phyloP scores from a whole-genome alignment of 2,329 filamentous ascomycete genomes.

The Cladosporium cucumerinum region DNA sequence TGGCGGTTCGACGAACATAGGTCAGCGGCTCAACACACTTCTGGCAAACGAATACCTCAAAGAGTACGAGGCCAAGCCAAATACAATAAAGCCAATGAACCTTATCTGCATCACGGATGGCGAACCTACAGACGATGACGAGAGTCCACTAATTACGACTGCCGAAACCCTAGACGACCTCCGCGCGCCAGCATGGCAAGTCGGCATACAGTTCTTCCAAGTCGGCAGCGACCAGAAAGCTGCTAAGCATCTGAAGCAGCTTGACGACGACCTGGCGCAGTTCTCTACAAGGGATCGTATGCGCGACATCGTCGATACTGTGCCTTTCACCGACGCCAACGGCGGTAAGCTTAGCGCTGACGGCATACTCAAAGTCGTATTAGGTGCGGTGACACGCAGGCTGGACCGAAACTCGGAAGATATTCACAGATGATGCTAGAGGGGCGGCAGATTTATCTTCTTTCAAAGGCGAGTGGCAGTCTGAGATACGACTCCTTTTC shows the following conservation, averaged over 20 bases:
- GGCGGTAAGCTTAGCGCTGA: conserved; percentile 60
- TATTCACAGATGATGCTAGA: conserved; percentile 1
- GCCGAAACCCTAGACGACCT: conserved; percentile 69
- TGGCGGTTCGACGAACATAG: conserved; percentile 68
- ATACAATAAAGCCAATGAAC: conserved; percentile 72
- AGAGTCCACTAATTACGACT: conserved; percentile 62
- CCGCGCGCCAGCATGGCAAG: conserved; percentile 72
- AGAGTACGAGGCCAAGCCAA: conserved; percentile 46
- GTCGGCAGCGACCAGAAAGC: conserved; percentile 72
- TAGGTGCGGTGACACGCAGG: conserved; percentile 70
- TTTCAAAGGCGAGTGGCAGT: no score
- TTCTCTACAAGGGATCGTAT: conserved; percentile 53
- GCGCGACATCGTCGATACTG: conserved; percentile 89
- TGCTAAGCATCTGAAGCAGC: conserved; percentile 59
- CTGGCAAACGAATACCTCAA: conserved; percentile 66
- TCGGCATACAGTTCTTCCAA: conserved; percentile 95
- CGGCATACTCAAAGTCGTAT: conserved; percentile 74
- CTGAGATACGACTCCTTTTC: no score
- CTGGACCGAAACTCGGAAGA: conserved; percentile 52
- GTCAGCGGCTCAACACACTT: conserved; percentile 66
- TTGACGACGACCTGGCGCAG: conserved; percentile 70
- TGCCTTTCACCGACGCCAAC: conserved; percentile 62
- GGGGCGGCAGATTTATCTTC: no score
- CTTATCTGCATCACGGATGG: conserved; percentile 94
- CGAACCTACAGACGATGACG: conserved; percentile 72